These are phyloP conservation scores for Corylus americana DNA, from an alignment of 306 rosid species.

Conservation along the genomic window DNA sequence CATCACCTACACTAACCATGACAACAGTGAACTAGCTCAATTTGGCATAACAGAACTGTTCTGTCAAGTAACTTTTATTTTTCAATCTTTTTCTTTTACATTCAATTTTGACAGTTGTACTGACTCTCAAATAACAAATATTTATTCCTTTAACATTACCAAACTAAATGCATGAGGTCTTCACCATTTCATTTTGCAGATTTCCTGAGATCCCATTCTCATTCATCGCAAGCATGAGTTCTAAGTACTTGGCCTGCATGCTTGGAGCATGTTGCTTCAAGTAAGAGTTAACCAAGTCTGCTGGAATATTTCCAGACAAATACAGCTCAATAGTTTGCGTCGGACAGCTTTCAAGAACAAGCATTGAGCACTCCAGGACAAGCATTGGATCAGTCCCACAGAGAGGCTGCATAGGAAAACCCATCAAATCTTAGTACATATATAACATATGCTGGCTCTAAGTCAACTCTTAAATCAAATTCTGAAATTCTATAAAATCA, in stretches of 20 bases:
- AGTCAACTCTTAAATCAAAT: background rate
- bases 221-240: slow-evolving; percentile 97
- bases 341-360: slow-evolving; percentile 96
- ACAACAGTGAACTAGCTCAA: background rate
- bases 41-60: background rate
- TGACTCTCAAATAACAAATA: background rate
- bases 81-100: background rate
- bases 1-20: background rate
- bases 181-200: slow-evolving; percentile 98
- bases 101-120: background rate
- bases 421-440: slow-evolving; percentile 15
- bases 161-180: slow-evolving; percentile 29
- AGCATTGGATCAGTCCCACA: slow-evolving; percentile 93
- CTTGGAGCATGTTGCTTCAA: slow-evolving; percentile 96
- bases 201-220: slow-evolving; percentile 88
- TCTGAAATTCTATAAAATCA: background rate
- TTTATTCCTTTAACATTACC: slow-evolving; percentile 5
- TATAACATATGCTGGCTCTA: background rate
- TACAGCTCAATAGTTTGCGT: slow-evolving; percentile 92
- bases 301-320: slow-evolving; percentile 92
- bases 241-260: slow-evolving; percentile 92
- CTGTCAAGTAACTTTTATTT: background rate
- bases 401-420: slow-evolving; percentile 74
- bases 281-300: slow-evolving; percentile 94
- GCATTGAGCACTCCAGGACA: slow-evolving; percentile 92